Evolutionary conservation across 345 rosid genomes (phyloP).

Genomic region (Salix viminalis): DNA sequence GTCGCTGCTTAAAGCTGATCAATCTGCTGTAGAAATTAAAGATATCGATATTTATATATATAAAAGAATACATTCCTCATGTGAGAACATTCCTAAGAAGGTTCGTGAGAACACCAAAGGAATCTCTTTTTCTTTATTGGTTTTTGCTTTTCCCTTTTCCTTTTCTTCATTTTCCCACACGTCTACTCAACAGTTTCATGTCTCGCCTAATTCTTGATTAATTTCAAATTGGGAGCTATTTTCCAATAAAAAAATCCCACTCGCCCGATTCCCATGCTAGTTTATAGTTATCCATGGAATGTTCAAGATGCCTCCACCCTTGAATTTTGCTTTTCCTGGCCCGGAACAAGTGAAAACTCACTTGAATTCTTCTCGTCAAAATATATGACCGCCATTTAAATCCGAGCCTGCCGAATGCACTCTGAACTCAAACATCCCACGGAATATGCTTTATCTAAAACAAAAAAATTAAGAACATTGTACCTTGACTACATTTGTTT

Average conservation of each 20-base stretch:
- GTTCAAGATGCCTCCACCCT: not conserved
- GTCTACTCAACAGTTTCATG: not conserved
- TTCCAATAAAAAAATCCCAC: not conserved
- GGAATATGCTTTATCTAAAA: not conserved
- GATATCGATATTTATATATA: too few species aligned
- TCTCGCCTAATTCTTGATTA: not conserved
- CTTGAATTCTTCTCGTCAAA: not conserved
- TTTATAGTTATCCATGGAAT: not conserved
- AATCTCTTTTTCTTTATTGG: not conserved
- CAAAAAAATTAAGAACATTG: too few species aligned
- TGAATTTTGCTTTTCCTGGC: not conserved
- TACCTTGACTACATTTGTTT: too few species aligned
- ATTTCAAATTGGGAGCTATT: not conserved
- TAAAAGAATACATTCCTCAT: too few species aligned
- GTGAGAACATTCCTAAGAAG: too few species aligned
- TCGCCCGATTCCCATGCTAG: not conserved
- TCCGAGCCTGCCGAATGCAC: not conserved
- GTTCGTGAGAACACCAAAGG: too few species aligned
- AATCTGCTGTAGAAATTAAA: too few species aligned
- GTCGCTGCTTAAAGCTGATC: too few species aligned
- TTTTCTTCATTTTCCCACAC: not conserved
- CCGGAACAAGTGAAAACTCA: not conserved
- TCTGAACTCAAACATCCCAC: not conserved
- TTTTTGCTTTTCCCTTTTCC: too few species aligned
- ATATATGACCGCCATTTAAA: not conserved